Base-by-base conservation (phyloP, 1,284 basidiomycete species). In the Malassezia obtusa region DNA sequence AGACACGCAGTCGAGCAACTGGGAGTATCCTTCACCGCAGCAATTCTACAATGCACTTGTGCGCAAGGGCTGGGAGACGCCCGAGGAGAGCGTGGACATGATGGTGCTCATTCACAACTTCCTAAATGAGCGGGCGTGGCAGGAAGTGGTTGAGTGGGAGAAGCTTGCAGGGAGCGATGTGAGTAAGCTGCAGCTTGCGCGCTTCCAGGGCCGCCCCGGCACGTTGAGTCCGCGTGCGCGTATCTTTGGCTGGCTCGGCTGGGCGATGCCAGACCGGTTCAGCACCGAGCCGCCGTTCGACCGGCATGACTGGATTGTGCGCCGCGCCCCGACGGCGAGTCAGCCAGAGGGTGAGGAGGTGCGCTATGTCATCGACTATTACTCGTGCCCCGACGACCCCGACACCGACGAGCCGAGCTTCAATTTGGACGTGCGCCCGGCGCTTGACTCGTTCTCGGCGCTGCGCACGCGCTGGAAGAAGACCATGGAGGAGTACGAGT, bases 61-160 rank as follows among this genome's bases (percentile, higher is more conserved):
- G 14, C 79, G 91, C 61, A 99, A 99, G 74, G 94, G 94, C 1
- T 91, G 87, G 88, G 90, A 94, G 76, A 94, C 94, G 3, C 89
- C 90, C 0, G 91, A 94, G 75, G 89, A 96, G 70, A 85, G 89
- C 73, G 83, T 98, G 36, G 90, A 92, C 74, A 89, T 84, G 41
- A 95, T 99, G 87, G 94, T 98, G 33, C 83, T 89, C 51, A 95
- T 98, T 33, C 94, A 99, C 76, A 99, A 99, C 73, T 96, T 91
- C 66, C 76, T 98, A 74, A 98, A 99, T 68, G 94, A 98, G 76
- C 80, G 84, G 67, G 94, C 92, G 6, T 99, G 94, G 94, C 77
- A 83, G 54, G 89, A 98, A 76, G 91, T 99, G 15, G 75, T 89
- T 59, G 85, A 83, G 71, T 98, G 94, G 94, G 94, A 98, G 82